A percentile compares a stretch with the other conserved stretches of the same genome.
Conservation (phyloP, 768 basidiomycete species). For the Sarcodon aspratus region DNA sequence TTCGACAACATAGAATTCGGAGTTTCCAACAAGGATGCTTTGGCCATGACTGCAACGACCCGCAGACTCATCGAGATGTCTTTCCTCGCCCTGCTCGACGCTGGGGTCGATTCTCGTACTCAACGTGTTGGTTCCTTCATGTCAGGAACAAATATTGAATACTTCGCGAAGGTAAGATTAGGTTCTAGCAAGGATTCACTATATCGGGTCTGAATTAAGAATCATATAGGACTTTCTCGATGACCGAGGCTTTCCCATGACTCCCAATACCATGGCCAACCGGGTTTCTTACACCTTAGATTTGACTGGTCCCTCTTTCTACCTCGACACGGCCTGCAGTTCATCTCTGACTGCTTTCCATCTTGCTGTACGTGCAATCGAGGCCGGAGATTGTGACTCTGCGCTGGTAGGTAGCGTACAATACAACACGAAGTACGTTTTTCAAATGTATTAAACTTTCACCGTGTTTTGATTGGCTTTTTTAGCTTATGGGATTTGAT, state of each 20-base stretch:
- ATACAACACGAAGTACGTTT: constrained; percentile 26
- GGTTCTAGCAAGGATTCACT: too few species aligned
- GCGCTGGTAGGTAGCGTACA: constrained; percentile 36
- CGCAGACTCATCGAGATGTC: constrained; percentile 26
- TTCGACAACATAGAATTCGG: constrained; percentile 31
- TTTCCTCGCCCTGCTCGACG: constrained; percentile 33
- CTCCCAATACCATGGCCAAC: constrained; percentile 27
- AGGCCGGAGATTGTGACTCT: constrained; percentile 32
- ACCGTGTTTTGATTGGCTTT: too few species aligned
- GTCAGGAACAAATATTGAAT: constrained; percentile 12
- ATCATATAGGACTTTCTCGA: too few species aligned
- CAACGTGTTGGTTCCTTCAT: constrained; percentile 31
- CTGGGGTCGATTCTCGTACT: constrained; percentile 33
- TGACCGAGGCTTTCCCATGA: constrained; percentile 19
- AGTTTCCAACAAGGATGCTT: constrained; percentile 23
- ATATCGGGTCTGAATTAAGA: too few species aligned
- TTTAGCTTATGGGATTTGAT: constrained; percentile 23
- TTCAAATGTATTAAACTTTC: background rate
- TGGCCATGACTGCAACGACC: constrained; percentile 20
- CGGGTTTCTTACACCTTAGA: constrained; percentile 30
- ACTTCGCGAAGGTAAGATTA: background rate
- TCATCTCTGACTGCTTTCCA: constrained; percentile 35
- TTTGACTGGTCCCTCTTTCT: constrained; percentile 35
- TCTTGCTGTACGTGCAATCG: constrained; percentile 32
- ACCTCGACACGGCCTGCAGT: constrained; percentile 39